Conservation (phyloP, 2,329 filamentous ascomycete species). For the Apiospora koreana region DNA sequence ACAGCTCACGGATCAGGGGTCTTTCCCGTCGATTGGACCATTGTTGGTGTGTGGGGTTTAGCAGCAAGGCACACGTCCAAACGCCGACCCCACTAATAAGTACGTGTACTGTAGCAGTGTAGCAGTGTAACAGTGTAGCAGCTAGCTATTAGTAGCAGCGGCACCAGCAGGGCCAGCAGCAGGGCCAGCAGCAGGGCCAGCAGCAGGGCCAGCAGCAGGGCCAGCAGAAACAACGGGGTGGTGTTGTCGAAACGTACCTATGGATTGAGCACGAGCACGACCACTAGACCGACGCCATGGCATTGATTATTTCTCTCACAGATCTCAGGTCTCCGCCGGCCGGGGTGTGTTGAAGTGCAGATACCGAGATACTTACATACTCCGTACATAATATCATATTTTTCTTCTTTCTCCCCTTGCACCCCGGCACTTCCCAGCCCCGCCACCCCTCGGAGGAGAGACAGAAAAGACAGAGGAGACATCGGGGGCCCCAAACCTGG, state of each 20-base stretch:
- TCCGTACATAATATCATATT: slow-evolving; percentile 1
- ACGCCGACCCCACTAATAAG: slow-evolving; percentile 5
- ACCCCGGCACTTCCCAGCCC: slow-evolving; percentile 16
- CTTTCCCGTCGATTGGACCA: neutral
- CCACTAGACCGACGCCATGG: neutral
- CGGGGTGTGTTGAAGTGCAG: neutral
- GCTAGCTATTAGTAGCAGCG: neutral
- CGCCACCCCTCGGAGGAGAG: slow-evolving; percentile 12
- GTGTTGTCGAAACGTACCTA: neutral
- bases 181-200: neutral
- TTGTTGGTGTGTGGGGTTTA: neutral
- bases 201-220: no score
- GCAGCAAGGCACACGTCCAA: neutral
- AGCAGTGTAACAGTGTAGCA: no score
- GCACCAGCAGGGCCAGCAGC: neutral
- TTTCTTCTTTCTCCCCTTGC: neutral
- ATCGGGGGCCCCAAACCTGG: slow-evolving; percentile 13
- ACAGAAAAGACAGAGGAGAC: neutral
- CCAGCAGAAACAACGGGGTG: neutral
- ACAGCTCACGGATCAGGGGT: neutral
- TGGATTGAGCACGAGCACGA: no score
- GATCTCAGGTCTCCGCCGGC: neutral
- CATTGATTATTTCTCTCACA: neutral
- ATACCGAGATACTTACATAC: no score
- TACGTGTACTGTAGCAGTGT: no score